Base-by-base conservation (phyloP, 345 rosid species). In the Cardamine resedifolia region DNA sequence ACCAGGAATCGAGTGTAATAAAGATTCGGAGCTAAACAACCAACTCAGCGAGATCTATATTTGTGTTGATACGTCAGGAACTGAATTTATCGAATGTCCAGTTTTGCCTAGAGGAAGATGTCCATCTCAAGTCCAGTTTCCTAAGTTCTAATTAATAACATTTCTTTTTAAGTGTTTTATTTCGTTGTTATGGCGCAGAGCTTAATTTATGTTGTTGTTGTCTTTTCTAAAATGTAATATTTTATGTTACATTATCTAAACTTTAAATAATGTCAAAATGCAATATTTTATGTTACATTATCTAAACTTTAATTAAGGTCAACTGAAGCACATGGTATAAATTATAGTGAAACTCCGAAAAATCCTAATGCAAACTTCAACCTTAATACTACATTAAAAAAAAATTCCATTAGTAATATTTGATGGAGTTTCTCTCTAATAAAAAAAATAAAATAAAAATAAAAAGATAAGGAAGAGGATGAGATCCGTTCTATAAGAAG, bases 51-150 rank as follows among this genome's bases (percentile, higher is more conserved):
- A 88, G 67, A 72, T 92, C 38, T 90, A 74, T 45, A 2, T 88
- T 64, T 90, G 98, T 30, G 98, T 85, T 0, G 96, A 90, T 52
- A 85, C 81, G 45, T 83, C 91, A 2, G 98, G 85, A 1, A 69
- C 86, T 14, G 84, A 84, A 11, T 73, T 92, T 64, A 86, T 92
- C 5, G 64, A 88, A 31, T 92, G 98, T 16, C 96, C 96, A 0
- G 10, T 78, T 18, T 68, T 74, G 3, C 90, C 86, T 1, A 78
- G 5, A 67, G 56, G 68, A 31, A 74, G 74, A 71, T 90, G 96
- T 70, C 66, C 77, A 21, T 76, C 90, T 10, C 16, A 16, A 5
- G 64, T 92, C 57, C 86, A 88, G 76, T 90, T 92, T 28, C 74
- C 96, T 0, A 83, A 76, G 80, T 92, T 90, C 64, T n/a, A n/a